Evolutionary conservation across 2,329 filamentous ascomycete species (phyloP).

Genomic region (Penicillium digitatum): DNA sequence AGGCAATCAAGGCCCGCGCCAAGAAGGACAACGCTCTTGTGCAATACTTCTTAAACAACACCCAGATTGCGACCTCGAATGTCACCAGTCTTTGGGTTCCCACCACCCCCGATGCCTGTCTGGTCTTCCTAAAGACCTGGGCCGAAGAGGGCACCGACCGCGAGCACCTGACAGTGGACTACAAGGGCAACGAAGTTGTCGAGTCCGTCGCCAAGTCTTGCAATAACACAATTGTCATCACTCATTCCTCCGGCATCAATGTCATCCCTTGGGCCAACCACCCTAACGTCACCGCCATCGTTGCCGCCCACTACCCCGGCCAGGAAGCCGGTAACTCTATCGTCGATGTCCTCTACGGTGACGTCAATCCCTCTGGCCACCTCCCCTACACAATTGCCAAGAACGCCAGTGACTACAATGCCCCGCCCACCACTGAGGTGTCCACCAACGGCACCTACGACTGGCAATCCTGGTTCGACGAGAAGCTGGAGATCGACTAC

Average conservation of each 20-base stretch:
- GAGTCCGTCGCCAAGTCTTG: slow-evolving; percentile 67
- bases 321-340: slow-evolving; percentile 79
- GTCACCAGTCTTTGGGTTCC: slow-evolving; percentile 22
- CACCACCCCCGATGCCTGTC: slow-evolving; percentile 41
- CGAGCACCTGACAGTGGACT: slow-evolving; percentile 57
- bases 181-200: slow-evolving; percentile 76
- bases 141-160: slow-evolving; percentile 75
- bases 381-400: slow-evolving; percentile 77
- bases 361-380: slow-evolving; percentile 71
- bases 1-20: slow-evolving; percentile 27
- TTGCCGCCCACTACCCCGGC: slow-evolving; percentile 79
- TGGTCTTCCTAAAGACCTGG: slow-evolving; percentile 81
- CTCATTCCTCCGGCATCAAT: slow-evolving; percentile 71
- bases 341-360: slow-evolving; percentile 75
- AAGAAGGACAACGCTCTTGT: slow-evolving; percentile 23
- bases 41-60: slow-evolving; percentile 22
- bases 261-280: slow-evolving; percentile 39
- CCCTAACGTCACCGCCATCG: slow-evolving; percentile 60
- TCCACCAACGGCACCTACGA: slow-evolving; percentile 12
- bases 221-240: slow-evolving; percentile 80
- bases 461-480: slow-evolving; percentile 17
- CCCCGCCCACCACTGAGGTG: slow-evolving; percentile 37
- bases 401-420: slow-evolving; percentile 58
- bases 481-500: slow-evolving; percentile 22
- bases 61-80: slow-evolving; percentile 6